Percentiles rank a stretch among this genome's conserved stretches.
These are phyloP conservation scores for Ceratocystis colombiana DNA, from an alignment of 2,329 filamentous ascomycete genomes.

Conservation along the genomic window DNA sequence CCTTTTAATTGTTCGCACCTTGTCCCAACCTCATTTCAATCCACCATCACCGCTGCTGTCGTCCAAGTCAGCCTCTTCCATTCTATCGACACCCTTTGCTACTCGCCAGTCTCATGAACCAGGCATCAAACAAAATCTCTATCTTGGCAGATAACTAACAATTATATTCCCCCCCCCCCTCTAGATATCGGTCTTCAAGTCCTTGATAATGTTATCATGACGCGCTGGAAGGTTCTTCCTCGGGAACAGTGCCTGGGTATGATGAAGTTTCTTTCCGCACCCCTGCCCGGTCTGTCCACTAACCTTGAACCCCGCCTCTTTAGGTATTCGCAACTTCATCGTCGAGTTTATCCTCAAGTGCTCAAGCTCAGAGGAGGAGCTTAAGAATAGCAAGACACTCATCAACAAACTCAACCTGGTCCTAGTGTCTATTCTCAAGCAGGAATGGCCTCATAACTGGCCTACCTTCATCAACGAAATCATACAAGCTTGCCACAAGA, in stretches of 20 bases:
- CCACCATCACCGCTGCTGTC: not conserved
- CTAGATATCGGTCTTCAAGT: conserved; percentile 88
- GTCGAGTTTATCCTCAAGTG: conserved; percentile 96
- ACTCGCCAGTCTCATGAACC: not conserved
- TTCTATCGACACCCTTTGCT: not conserved
- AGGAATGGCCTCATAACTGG: conserved; percentile 99
- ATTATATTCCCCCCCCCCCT: not conserved
- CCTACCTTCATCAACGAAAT: conserved; percentile 99
- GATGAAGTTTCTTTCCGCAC: conserved; percentile 13
- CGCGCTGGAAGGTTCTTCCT: conserved; percentile 95
- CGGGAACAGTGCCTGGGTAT: conserved; percentile 85
- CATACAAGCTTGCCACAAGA: conserved; percentile 89
- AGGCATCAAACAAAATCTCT: not conserved
- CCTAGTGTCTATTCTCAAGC: conserved; percentile 93
- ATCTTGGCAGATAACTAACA: conserved; percentile 16
- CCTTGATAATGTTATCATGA: conserved; percentile 96
- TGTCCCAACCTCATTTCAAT: not conserved
- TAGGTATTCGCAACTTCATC: conserved; percentile 97
- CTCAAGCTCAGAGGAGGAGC: conserved; percentile 78
- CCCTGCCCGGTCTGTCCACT: conserved; percentile 10
- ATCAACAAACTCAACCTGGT: conserved; percentile 98
- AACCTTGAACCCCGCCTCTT: conserved; percentile 16
- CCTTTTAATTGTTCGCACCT: not conserved
- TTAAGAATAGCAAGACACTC: conserved; percentile 74
- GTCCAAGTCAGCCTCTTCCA: not conserved